phyloP scores from a whole-genome alignment of 345 rosid genomes.

The Arabidopsis thaliana region DNA sequence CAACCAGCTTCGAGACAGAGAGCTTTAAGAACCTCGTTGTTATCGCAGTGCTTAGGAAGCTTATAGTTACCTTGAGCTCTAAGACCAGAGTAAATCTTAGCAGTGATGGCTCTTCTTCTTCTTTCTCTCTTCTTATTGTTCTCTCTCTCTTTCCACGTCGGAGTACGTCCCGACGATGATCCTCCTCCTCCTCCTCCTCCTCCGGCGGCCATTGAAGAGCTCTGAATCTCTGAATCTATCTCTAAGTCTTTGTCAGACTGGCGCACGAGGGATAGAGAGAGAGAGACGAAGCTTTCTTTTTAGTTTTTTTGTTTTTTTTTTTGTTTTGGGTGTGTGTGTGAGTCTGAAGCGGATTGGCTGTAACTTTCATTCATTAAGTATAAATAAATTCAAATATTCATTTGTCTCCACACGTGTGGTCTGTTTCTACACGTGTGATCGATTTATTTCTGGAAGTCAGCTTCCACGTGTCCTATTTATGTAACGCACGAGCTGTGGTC shows the following conservation, averaged over 20 bases:
- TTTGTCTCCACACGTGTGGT: slow-evolving; percentile 45
- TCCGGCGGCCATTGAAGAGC: slow-evolving; percentile 56
- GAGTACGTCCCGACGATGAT: slow-evolving; percentile 64
- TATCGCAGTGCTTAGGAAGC: slow-evolving; percentile 96
- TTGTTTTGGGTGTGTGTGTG: slow-evolving; percentile 1
- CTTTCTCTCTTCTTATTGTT: slow-evolving; percentile 93
- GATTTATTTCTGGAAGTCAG: slow-evolving; percentile 24
- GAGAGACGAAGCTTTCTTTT: slow-evolving; percentile 9
- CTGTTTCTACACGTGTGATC: slow-evolving; percentile 32
- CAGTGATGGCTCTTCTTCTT: slow-evolving; percentile 91
- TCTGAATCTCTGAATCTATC: slow-evolving; percentile 42
- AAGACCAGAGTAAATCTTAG: slow-evolving; percentile 87
- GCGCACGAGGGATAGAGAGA: slow-evolving; percentile 43
- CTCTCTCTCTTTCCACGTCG: slow-evolving; percentile 97
- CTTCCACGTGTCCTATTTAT: slow-evolving; percentile 44
- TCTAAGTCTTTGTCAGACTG: slow-evolving; percentile 36
- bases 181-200: slow-evolving; percentile 42
- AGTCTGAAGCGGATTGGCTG: slow-evolving; percentile 34
- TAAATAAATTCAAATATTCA: slow-evolving; percentile 14
- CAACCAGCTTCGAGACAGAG: slow-evolving; percentile 92
- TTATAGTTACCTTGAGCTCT: slow-evolving; percentile 87
- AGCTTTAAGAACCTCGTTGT: slow-evolving; percentile 94
- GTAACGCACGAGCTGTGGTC: slow-evolving; percentile 49
- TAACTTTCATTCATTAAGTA: slow-evolving; percentile 27
- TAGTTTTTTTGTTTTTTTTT: neutral